phyloP scores from a whole-genome alignment of 2,329 filamentous ascomycete species.

The Aspergillus tamarii region DNA sequence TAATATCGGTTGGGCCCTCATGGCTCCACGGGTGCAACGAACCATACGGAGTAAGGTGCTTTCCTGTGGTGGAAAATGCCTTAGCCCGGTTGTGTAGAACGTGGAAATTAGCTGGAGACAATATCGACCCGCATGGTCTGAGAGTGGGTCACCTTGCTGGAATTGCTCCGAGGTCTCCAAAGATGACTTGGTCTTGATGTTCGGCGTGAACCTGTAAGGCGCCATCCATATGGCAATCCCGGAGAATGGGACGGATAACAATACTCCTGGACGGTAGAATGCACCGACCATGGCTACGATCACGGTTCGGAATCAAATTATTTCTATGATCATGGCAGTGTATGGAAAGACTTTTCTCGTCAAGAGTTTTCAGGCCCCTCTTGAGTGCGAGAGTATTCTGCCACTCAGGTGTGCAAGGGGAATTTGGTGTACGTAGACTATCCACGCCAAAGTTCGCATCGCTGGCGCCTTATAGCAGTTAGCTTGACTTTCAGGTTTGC shows the following conservation, averaged over 20 bases:
- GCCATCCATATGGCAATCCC: background rate
- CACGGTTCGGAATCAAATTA: background rate
- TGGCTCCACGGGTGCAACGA: background rate
- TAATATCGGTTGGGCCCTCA: background rate
- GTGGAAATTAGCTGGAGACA: background rate
- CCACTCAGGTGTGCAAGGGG: background rate
- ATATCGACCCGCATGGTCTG: background rate
- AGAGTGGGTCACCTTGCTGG: background rate
- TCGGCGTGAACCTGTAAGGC: background rate
- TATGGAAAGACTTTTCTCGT: background rate
- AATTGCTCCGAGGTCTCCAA: background rate
- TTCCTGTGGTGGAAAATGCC: background rate
- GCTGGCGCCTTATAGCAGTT: background rate
- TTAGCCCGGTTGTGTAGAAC: background rate
- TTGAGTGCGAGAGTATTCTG: background rate
- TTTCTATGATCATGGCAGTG: background rate
- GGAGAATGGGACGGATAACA: background rate
- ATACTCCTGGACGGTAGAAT: background rate
- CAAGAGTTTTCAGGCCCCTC: background rate
- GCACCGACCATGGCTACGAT: background rate
- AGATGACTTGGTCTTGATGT: background rate
- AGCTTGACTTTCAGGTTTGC: background rate
- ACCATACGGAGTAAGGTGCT: background rate
- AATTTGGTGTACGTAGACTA: background rate
- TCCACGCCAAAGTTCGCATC: background rate